Evolutionary conservation across 2,329 filamentous ascomycete genomes (phyloP), one percentile per base, ranked within the genome.

Genomic region (Juglanconis juglandina): DNA sequence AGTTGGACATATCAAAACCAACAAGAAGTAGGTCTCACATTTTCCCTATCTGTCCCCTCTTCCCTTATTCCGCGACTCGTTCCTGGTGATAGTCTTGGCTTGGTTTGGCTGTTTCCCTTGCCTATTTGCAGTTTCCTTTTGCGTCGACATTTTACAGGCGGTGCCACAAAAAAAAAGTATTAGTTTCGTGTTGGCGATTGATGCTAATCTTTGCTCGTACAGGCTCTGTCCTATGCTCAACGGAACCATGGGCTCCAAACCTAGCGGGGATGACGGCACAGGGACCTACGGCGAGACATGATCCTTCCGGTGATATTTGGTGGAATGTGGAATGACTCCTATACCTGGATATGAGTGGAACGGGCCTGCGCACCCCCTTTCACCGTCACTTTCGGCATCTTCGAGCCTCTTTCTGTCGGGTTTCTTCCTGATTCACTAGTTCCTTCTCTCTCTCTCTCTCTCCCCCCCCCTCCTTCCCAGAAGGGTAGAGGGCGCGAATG

Each of bases 1-100:
- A 74, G 90, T 96, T 58, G 95, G 95, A 37, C 95, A 99, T 71
- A 99, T 99, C 81, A 97, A 97, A 77, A 98, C 94, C 52, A 98
- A 98, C 81, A 96, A 97, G 79, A 98, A 97, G 92, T 95, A 85
- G 77, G 81, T 75, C 67, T 66, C 68, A 47, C 48, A 57, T 42
- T 60, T 34, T 37, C 49, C 56, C 10, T 42, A 11, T 50, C 32
- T 49, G 5, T 55, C 14, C 37, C 10, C 24, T 41, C n/a, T 3
- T 3, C 35, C 4, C 30, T n/a, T 17, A 46, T 3, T 6, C 4
- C 42, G 17, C 17, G 17, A 17, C 17, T 8, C 42, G 7, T 54
- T 44, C 2, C 14, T 35, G 14, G 37, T 51, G n/a, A 6, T 33
- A 7, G 9, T 35, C 48, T 30, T 17, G 17, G 17, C 17, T 17